A percentile compares a stretch with the other conserved stretches of the same genome.
These are phyloP conservation scores for Emergomyces pasteurianus DNA, from an alignment of 2,329 filamentous ascomycete species.

Conservation along the genomic window DNA sequence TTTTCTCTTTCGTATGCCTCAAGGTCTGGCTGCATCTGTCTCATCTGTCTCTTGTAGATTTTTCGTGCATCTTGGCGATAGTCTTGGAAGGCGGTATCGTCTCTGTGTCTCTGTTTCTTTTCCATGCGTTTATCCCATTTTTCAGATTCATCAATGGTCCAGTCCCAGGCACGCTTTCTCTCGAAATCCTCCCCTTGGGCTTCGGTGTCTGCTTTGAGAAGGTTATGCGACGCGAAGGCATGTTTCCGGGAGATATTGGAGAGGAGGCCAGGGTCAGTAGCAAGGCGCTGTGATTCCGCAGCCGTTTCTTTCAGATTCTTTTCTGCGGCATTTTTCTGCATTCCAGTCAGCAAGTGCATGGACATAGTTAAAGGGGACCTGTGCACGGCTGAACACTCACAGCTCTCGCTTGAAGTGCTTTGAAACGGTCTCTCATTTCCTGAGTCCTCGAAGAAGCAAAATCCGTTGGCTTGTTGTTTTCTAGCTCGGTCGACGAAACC, in stretches of 20 bases:
- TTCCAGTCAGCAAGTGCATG: slow-evolving; percentile 12
- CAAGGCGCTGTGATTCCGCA: slow-evolving; percentile 66
- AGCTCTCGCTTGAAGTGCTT: slow-evolving; percentile 70
- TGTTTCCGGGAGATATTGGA: slow-evolving; percentile 71
- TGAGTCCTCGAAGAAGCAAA: slow-evolving; percentile 25
- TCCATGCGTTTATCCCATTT: slow-evolving; percentile 83
- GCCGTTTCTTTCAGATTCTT: slow-evolving; percentile 72
- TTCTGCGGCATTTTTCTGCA: slow-evolving; percentile 31
- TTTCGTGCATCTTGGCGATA: slow-evolving; percentile 80
- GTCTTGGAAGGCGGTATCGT: slow-evolving; percentile 83
- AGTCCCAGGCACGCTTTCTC: slow-evolving; percentile 96
- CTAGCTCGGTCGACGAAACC: slow-evolving; percentile 2
- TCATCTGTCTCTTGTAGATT: slow-evolving; percentile 83
- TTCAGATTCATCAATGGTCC: slow-evolving; percentile 90
- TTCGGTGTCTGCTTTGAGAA: slow-evolving; percentile 83
- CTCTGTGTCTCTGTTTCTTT: slow-evolving; percentile 69
- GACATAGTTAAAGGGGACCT: not conserved
- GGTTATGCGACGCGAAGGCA: slow-evolving; percentile 79
- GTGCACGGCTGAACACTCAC: slow-evolving; percentile 21
- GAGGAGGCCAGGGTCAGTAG: slow-evolving; percentile 65
- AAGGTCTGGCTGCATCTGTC: slow-evolving; percentile 61
- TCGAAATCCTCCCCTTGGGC: slow-evolving; percentile 85
- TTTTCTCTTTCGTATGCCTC: slow-evolving; percentile 83
- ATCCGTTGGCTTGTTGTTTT: slow-evolving; percentile 6
- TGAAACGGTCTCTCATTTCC: slow-evolving; percentile 68